These are phyloP conservation scores for Polytrichum formosum DNA, from an alignment of 225 moss, liverwort and hornwort genomes.

Conservation along the genomic window DNA sequence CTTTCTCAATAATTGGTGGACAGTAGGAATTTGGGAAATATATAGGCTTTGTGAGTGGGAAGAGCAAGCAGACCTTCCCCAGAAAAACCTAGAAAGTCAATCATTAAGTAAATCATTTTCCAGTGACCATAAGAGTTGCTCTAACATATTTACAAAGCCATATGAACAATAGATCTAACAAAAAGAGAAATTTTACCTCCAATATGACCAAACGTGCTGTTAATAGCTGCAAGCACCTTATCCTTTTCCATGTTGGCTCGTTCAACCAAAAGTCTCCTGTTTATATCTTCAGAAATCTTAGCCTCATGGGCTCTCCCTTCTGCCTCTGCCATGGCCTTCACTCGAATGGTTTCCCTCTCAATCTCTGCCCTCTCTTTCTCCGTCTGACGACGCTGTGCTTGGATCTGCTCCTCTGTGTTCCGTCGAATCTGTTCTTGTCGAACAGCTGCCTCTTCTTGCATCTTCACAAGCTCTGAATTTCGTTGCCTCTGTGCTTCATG, in stretches of 20 bases:
- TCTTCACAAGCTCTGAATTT: slow-evolving; percentile 84
- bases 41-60: too few species aligned
- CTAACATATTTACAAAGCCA: too few species aligned
- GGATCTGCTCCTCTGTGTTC: slow-evolving; percentile 85
- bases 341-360: slow-evolving; percentile 89
- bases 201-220: slow-evolving; percentile 73
- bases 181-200: slow-evolving; percentile 44
- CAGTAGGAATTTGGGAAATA: too few species aligned
- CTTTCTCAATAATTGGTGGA: too few species aligned
- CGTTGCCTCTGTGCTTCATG: slow-evolving; percentile 92
- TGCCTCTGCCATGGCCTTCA: slow-evolving; percentile 85
- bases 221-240: slow-evolving; percentile 85
- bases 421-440: slow-evolving; percentile 86
- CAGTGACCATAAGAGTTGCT: too few species aligned
- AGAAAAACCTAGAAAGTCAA: too few species aligned
- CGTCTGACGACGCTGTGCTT: slow-evolving; percentile 82
- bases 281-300: slow-evolving; percentile 81
- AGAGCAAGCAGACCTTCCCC: too few species aligned
- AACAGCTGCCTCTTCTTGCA: slow-evolving; percentile 90
- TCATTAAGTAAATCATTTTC: too few species aligned
- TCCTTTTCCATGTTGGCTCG: slow-evolving; percentile 85
- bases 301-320: slow-evolving; percentile 90
- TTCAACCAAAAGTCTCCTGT: slow-evolving; percentile 78
- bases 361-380: slow-evolving; percentile 82
- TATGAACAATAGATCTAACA: too few species aligned